A percentile compares a stretch with the other conserved stretches of the same genome.
These are phyloP conservation scores for Alternaria angustiovoidea DNA, from an alignment of 2,329 filamentous ascomycete genomes.

Conservation along the genomic window DNA sequence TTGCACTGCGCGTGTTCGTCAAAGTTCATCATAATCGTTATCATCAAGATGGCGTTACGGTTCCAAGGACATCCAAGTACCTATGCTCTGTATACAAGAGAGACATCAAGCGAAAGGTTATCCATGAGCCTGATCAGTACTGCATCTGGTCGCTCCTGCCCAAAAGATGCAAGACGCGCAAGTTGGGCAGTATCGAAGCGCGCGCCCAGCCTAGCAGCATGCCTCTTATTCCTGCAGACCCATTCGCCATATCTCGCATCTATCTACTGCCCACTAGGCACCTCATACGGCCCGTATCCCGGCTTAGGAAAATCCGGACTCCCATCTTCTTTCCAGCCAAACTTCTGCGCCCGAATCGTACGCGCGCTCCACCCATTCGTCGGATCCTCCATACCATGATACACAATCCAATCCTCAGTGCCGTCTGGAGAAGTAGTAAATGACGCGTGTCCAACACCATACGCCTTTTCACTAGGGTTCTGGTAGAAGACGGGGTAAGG, in stretches of 20 bases:
- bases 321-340: slow-evolving; percentile 59
- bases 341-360: slow-evolving; percentile 60
- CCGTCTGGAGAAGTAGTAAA: slow-evolving; percentile 60
- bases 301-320: slow-evolving; percentile 58
- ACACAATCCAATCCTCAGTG: slow-evolving; percentile 61
- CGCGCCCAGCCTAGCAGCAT: background rate
- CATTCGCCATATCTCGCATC: too few relatives aligned
- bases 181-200: too few relatives aligned
- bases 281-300: slow-evolving; percentile 58
- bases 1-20: too few relatives aligned
- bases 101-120: background rate
- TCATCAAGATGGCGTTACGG: background rate
- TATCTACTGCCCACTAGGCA: slow-evolving; percentile 40
- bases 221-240: too few relatives aligned
- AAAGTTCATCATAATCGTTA: background rate
- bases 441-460: slow-evolving; percentile 61
- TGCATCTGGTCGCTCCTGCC: too few relatives aligned
- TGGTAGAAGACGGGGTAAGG: slow-evolving; percentile 59
- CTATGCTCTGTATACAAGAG: background rate
- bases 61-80: too few relatives aligned
- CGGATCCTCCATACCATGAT: slow-evolving; percentile 62
- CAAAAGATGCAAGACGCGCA: background rate
- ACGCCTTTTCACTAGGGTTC: slow-evolving; percentile 55
- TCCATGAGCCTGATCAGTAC: too few relatives aligned
- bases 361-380: slow-evolving; percentile 57